Evolutionary conservation across 2,329 filamentous ascomycete genomes (phyloP).

Genomic region (Claviceps sp.): DNA sequence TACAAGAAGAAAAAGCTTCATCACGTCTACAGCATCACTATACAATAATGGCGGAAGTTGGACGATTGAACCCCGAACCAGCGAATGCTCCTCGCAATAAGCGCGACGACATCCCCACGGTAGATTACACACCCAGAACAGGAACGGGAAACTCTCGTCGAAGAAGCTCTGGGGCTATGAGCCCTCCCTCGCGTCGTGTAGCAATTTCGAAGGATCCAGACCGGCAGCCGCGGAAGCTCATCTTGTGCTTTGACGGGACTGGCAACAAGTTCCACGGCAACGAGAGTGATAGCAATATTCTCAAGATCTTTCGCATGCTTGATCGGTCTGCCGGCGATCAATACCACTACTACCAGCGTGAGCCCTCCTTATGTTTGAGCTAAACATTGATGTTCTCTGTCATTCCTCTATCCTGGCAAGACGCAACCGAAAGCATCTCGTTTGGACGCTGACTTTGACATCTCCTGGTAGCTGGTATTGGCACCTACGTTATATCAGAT

Average conservation of each 20-base stretch:
- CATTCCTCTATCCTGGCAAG: not conserved
- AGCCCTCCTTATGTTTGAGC: conserved; percentile 10
- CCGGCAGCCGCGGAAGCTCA: conserved; percentile 28
- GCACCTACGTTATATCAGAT: conserved; percentile 54
- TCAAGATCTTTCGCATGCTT: conserved; percentile 59
- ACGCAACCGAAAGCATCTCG: not conserved
- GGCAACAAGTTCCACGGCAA: conserved; percentile 52
- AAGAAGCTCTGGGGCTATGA: conserved; percentile 1
- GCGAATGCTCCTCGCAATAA: not conserved
- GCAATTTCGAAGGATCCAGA: not conserved
- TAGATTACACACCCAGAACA: not conserved
- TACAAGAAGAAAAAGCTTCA: not conserved
- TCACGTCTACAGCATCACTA: not conserved
- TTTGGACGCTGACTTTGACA: not conserved
- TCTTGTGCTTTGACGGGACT: conserved; percentile 50
- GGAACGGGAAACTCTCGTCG: not conserved
- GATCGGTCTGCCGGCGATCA: conserved; percentile 50
- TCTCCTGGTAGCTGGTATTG: conserved; percentile 46
- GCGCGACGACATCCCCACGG: not conserved
- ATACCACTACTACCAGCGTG: conserved; percentile 51
- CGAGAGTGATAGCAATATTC: conserved; percentile 50
- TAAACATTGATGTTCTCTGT: not conserved
- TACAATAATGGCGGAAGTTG: not conserved
- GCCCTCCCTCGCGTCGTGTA: not conserved
- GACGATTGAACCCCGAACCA: not conserved